Evolutionary conservation across 148 eudicot species (phyloP).

Genomic region (Dianthus caryophyllus): DNA sequence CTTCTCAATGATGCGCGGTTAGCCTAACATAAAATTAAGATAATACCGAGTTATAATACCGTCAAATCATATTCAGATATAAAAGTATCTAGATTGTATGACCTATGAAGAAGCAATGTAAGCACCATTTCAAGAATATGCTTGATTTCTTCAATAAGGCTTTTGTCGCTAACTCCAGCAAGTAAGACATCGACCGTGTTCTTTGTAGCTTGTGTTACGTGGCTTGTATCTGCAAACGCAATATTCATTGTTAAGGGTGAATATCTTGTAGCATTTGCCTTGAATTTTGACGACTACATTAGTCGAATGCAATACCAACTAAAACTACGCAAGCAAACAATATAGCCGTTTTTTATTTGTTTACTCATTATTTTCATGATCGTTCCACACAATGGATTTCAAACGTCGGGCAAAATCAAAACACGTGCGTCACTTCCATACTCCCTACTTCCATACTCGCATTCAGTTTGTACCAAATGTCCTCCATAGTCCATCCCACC

Average conservation of each 20-base stretch:
- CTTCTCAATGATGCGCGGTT: slow-evolving; percentile 62
- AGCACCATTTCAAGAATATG: slow-evolving; percentile 76
- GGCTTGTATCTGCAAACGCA: slow-evolving; percentile 41
- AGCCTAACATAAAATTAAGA: slow-evolving; percentile 41
- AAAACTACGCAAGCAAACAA: no score
- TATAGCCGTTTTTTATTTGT: no score
- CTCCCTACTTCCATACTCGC: not conserved
- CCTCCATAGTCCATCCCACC: not conserved
- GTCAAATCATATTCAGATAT: slow-evolving; percentile 7
- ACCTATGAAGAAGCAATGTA: slow-evolving; percentile 7
- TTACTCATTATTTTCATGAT: no score
- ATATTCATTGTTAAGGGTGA: slow-evolving; percentile 10
- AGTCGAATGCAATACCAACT: not conserved
- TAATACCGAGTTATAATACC: slow-evolving; percentile 10
- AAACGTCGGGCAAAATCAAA: not conserved
- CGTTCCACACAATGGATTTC: not conserved
- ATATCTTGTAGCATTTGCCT: not conserved
- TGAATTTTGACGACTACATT: not conserved
- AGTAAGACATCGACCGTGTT: slow-evolving; percentile 39
- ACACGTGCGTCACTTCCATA: not conserved
- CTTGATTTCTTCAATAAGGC: slow-evolving; percentile 60
- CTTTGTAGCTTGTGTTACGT: slow-evolving; percentile 52
- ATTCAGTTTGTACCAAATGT: not conserved
- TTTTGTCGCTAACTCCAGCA: slow-evolving; percentile 47
- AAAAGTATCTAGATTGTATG: not conserved